These are phyloP conservation scores for Maudiozyma serrabonitensis DNA, from an alignment of 805 yeast species.

Conservation along the genomic window DNA sequence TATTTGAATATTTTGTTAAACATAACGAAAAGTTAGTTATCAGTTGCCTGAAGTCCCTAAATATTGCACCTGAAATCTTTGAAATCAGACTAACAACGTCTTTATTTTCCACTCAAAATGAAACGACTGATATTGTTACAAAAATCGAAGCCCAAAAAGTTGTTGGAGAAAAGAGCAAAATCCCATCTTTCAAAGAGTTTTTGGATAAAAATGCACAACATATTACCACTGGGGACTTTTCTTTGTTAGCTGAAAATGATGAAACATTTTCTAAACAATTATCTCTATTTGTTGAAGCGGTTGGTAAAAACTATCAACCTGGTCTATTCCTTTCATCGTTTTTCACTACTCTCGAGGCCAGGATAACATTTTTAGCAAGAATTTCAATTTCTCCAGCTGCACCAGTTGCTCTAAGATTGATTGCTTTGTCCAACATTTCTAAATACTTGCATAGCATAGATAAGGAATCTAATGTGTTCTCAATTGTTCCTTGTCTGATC, in stretches of 20 bases:
- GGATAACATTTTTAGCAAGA: slow-evolving; percentile 51
- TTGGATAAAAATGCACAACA: slow-evolving; percentile 21
- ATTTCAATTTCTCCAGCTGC: slow-evolving; percentile 46
- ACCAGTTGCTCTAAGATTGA: slow-evolving; percentile 48
- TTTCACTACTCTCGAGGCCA: slow-evolving; percentile 35
- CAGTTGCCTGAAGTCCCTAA: slow-evolving; percentile 29
- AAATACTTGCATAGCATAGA: slow-evolving; percentile 27
- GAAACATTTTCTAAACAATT: slow-evolving; percentile 36
- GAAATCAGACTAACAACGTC: slow-evolving; percentile 66
- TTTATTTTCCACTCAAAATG: slow-evolving; percentile 27
- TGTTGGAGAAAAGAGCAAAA: slow-evolving; percentile 13
- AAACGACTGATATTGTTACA: slow-evolving; percentile 27
- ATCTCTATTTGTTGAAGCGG: slow-evolving; percentile 36
- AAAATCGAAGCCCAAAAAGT: slow-evolving; percentile 20
- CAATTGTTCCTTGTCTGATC: slow-evolving; percentile 49
- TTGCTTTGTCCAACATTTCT: slow-evolving; percentile 37
- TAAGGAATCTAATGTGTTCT: slow-evolving; percentile 36
- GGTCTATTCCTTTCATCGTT: slow-evolving; percentile 27
- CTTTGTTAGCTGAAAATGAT: slow-evolving; percentile 25
- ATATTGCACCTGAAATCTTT: slow-evolving; percentile 35
- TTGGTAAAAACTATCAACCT: slow-evolving; percentile 28
- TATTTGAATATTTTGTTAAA: slow-evolving; percentile 33
- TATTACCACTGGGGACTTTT: slow-evolving; percentile 26
- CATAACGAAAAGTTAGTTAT: slow-evolving; percentile 32
- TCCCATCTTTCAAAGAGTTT: slow-evolving; percentile 26